Evolutionary conservation across 768 basidiomycete species (phyloP).

Genomic region (Boletus sp.): DNA sequence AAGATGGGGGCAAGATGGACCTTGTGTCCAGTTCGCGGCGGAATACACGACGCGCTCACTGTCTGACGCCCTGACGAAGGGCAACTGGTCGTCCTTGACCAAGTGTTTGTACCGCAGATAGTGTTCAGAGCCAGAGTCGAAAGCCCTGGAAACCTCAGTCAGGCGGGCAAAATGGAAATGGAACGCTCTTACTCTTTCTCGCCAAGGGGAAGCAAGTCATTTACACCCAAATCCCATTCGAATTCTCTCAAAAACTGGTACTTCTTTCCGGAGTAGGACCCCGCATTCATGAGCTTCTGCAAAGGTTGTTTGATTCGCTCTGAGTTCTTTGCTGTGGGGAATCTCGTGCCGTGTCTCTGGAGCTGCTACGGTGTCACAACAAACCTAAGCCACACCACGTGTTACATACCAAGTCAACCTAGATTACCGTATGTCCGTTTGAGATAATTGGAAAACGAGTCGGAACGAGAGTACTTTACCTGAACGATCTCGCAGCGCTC

Average conservation of each 20-base stretch:
- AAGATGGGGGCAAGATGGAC: constrained; percentile 29
- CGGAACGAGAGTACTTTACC: constrained; percentile 32
- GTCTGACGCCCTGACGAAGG: constrained; percentile 53
- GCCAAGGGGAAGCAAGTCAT: constrained; percentile 67
- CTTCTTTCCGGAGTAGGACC: constrained; percentile 41
- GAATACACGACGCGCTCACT: constrained; percentile 61
- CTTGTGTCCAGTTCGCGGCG: constrained; percentile 68
- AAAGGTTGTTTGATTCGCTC: constrained; percentile 47
- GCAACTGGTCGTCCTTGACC: constrained; percentile 42
- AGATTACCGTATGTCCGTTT: neutral
- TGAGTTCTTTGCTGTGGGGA: constrained; percentile 56
- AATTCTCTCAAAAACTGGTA: constrained; percentile 61
- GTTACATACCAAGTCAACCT: constrained; percentile 32
- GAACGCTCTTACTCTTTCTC: constrained; percentile 52
- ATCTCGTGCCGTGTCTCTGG: constrained; percentile 80
- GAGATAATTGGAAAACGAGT: neutral
- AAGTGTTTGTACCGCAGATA: constrained; percentile 55
- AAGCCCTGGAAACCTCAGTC: constrained; percentile 36
- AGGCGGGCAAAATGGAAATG: neutral
- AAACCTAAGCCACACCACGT: too few species aligned
- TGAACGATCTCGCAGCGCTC: constrained; percentile 53
- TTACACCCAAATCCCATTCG: constrained; percentile 54
- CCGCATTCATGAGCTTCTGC: constrained; percentile 50
- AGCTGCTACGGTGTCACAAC: constrained; percentile 44
- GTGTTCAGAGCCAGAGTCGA: constrained; percentile 49